Evolutionary conservation across 2,329 filamentous ascomycete species (phyloP), one percentile per base, ranked within the genome.

Genomic region (Geosmithia flava): DNA sequence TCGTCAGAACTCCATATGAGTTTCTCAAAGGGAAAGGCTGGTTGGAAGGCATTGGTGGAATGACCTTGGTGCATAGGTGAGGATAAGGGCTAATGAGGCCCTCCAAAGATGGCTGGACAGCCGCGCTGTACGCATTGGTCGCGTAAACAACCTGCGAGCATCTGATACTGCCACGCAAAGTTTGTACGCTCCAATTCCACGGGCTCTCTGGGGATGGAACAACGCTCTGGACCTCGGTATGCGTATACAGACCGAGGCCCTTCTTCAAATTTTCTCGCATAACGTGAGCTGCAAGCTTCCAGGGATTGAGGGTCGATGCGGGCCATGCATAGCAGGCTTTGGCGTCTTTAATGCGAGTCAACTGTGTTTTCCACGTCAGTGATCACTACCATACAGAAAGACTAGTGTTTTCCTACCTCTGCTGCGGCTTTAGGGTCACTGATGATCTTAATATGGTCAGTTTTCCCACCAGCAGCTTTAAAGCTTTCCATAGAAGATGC

Each of bases 271-370:
- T 51, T 4, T 42, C 49, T n/a, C 47, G 42, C 51, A 52, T 52
- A 16, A 51, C 27, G 29, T 52, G 51, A 3, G 51, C 51, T 3
- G 49, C 16, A 5, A 52, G 47, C 40, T 52, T 52, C 51, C 51
- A 52, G 2, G 51, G 51, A 40, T 52, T 45, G 7, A 52, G 16
- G 17, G 51, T 51, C 2, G 51, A 52, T 3, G 51, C 51, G 39
- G 49, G 44, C 51, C 51, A 52, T n/a, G 51, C 51, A 39, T 52
- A 52, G 20, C 51, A 52, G 19, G 51, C 51, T 11, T 51, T 40
- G 39, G 51, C 51, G 16, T 49, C 49, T 20, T 49, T 49, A 4
- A 52, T 48, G 3, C 42, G 51, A 8, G 51, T 49, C 5, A 51
- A 46, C 51, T 52, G 13, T 13, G 20, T n/a, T 10, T 20, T 3